A percentile compares a stretch with the other conserved stretches of the same genome.
Evolutionary conservation across 2,329 filamentous ascomycete genomes (phyloP).

Genomic region (Diaporthe ilicicola): DNA sequence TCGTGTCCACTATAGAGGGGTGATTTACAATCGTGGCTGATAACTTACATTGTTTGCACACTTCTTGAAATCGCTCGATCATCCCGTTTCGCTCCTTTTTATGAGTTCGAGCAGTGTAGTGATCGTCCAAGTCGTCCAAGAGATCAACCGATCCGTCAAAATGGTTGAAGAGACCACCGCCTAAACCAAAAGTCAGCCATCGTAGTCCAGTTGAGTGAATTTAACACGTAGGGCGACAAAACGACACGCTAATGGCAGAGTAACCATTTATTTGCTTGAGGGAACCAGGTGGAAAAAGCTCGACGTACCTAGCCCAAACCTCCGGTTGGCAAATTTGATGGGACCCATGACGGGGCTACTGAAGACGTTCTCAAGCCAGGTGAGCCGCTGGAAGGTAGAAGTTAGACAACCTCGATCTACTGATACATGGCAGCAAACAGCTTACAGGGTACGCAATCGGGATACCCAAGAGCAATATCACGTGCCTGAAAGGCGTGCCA

Average conservation of each 20-base stretch:
- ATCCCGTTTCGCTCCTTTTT: slow-evolving; percentile 85
- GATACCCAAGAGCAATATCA: slow-evolving; percentile 88
- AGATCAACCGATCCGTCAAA: slow-evolving; percentile 96
- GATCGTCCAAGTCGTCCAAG: slow-evolving; percentile 91
- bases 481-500: slow-evolving; percentile 83
- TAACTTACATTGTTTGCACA: slow-evolving; percentile 73
- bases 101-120: slow-evolving; percentile 92
- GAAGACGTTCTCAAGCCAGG: slow-evolving; percentile 96
- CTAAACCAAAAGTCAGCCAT: slow-evolving; percentile 44
- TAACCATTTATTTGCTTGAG: neutral
- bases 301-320: slow-evolving; percentile 76
- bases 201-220: too few relatives aligned
- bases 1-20: neutral
- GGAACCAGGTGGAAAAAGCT: neutral
- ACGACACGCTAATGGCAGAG: neutral
- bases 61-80: slow-evolving; percentile 81
- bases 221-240: neutral
- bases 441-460: slow-evolving; percentile 83
- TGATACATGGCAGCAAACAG: slow-evolving; percentile 50
- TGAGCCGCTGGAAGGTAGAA: slow-evolving; percentile 69
- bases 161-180: slow-evolving; percentile 87
- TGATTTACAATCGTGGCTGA: too few relatives aligned
- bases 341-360: slow-evolving; percentile 86
- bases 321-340: slow-evolving; percentile 87
- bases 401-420: slow-evolving; percentile 22